Evolutionary conservation across 2,329 filamentous ascomycete genomes (phyloP).

Genomic region (Cladophialophora bantiana): DNA sequence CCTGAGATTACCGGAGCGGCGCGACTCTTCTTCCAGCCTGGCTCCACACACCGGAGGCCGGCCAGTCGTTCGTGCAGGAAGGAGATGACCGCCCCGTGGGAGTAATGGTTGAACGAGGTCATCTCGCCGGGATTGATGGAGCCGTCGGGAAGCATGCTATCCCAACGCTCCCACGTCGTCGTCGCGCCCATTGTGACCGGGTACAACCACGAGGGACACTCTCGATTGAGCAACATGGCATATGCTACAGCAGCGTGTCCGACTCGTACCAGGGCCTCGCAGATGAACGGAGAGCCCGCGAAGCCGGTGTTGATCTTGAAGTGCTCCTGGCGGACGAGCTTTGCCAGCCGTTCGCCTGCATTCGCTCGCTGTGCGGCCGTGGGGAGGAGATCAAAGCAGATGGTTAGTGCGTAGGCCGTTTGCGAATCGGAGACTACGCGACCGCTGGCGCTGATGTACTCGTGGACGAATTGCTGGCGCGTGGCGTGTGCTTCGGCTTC

Average conservation of each 20-base stretch:
- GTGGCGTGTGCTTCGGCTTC: neutral
- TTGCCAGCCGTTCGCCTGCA: constrained; percentile 39
- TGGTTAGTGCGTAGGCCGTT: constrained; percentile 42
- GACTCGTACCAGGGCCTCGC: constrained; percentile 42
- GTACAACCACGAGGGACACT: constrained; percentile 50
- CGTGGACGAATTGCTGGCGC: neutral
- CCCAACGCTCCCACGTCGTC: constrained; percentile 56
- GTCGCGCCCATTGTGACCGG: constrained; percentile 51
- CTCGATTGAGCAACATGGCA: constrained; percentile 50
- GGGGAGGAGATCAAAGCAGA: constrained; percentile 41
- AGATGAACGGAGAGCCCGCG: constrained; percentile 44
- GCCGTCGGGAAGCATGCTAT: constrained; percentile 50
- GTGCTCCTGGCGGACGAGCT: constrained; percentile 36
- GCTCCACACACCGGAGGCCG: constrained; percentile 42
- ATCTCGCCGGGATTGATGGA: constrained; percentile 51
- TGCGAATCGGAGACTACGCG: constrained; percentile 38
- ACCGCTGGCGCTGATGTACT: neutral
- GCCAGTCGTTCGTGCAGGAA: constrained; percentile 50
- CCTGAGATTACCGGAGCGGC: constrained; percentile 46
- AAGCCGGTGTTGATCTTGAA: constrained; percentile 49
- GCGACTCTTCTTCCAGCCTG: constrained; percentile 45
- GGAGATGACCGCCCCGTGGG: constrained; percentile 49
- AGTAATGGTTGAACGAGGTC: constrained; percentile 56
- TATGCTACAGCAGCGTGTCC: constrained; percentile 44
- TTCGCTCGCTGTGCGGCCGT: constrained; percentile 27